Evolutionary conservation across 345 rosid species (phyloP).

Genomic region (Salix arbutifolia): DNA sequence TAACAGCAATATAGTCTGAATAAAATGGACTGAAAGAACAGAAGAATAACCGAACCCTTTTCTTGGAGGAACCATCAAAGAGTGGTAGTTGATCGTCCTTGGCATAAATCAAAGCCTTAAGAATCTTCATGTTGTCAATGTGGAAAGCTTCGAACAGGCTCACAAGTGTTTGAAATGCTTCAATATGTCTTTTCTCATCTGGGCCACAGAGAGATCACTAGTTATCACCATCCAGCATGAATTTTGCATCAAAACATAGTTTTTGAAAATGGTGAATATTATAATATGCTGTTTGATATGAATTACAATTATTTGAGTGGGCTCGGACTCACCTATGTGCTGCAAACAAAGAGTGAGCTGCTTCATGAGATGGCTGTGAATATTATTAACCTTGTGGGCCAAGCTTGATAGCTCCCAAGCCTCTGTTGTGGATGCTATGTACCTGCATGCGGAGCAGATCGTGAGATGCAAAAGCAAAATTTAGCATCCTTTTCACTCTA

Average conservation of each 20-base stretch:
- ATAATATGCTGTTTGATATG: background rate
- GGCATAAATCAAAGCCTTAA: slow-evolving; percentile 33
- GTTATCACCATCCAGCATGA: background rate
- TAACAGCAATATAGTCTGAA: background rate
- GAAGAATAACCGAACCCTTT: slow-evolving; percentile 23
- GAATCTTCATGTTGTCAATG: slow-evolving; percentile 39
- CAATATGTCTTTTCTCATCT: slow-evolving; percentile 41
- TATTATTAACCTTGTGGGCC: slow-evolving; percentile 49
- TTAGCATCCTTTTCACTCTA: background rate
- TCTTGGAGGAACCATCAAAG: slow-evolving; percentile 23
- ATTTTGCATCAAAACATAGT: background rate
- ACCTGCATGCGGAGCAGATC: slow-evolving; percentile 31
- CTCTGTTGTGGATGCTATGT: slow-evolving; percentile 45
- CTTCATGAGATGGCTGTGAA: slow-evolving; percentile 39
- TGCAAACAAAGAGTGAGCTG: slow-evolving; percentile 36
- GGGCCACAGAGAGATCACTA: slow-evolving; percentile 3
- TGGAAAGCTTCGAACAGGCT: slow-evolving; percentile 33
- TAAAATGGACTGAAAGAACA: background rate
- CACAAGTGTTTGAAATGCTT: slow-evolving; percentile 37
- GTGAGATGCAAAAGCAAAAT: background rate
- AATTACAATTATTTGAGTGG: background rate
- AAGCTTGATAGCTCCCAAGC: slow-evolving; percentile 66
- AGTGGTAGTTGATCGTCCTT: slow-evolving; percentile 46
- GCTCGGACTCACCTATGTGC: slow-evolving; percentile 31
- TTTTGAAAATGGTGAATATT: background rate